Base-by-base conservation (phyloP, 352 stramenopile genomes). In the Aphanomyces astaci region DNA sequence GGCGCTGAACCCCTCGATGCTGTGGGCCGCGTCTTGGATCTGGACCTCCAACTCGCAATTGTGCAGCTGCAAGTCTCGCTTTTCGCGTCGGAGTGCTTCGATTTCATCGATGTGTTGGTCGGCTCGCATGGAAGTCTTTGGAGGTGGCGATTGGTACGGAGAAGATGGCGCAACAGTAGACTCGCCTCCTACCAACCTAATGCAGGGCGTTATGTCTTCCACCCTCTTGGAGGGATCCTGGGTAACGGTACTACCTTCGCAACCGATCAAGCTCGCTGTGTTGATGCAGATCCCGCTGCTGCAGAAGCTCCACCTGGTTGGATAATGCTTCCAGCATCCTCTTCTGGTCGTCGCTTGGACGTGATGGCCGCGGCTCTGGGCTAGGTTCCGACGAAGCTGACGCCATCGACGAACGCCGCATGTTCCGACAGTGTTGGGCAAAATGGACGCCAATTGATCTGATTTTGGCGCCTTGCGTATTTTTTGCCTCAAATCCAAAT, bases 21-120 rank as follows among this genome's bases (percentile, higher is more conserved):
- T 65, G 28, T 53, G 36, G n/a, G 56, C 56, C 5, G 56, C 56
- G 56, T 65, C 56, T 48, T 65, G 56, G 39, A 65, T 65, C 39
- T 65, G 56, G 5, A 65, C 39, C 36, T 65, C 36, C 0, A 65
- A 36, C 30, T 65, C 56, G 36, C 39, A 65, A 24, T 65, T 65
- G 39, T 52, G 33, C 33, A 65, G 22, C 30, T 52, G 33, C 11
- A 65, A 27, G 13, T 65, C 56, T 22, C 56, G 56, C n/a, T 65
- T 65, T 30, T 65, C 56, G 13, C 56, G 56, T 11, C 56, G 56
- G 1, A 65, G 33, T 3, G 31, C 32, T 51, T 65, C 56, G 39
- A 65, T 48, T 39, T 65, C 56, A 24, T 65, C 56, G 22, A 65
- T 65, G 33, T 52, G 39, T 43, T 43, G 36, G 36, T 65, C 36